Base-by-base conservation (phyloP, 2,329 filamentous ascomycete species). In the Leptographium radiaticola region DNA sequence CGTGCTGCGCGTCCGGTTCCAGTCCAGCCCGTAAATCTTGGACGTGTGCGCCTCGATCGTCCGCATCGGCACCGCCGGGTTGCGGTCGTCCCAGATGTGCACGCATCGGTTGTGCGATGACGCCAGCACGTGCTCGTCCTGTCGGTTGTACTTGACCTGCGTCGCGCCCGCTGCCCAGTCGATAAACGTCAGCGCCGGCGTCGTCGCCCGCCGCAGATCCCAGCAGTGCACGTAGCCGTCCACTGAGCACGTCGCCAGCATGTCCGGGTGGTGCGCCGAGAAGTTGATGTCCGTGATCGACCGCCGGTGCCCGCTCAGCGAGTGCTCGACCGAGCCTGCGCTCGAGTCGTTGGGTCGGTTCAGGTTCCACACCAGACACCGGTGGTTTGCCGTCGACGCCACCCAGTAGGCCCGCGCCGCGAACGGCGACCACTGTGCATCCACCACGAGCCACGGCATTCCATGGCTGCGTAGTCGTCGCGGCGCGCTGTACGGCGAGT, bases 221-320 rank as follows among this genome's bases (percentile, higher is more conserved):
- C 91, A 96, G 62, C 84, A 89, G 66, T 95, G 88, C 10, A 96
- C 87, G 63, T 89, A 95, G 51, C 89, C 93, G 67, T 96, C 90
- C 34, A 96, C 87, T 4, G 89, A 87, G 66, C 89, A 96, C 0
- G 91, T 95, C 11, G 89, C 87, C 16, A 96, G 78, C 45, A 90
- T 75, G 64, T 96, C 90, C 0, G 89, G 88, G 64, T 96, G 87
- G 61, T 95, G 88, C 6, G 90, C 89, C 0, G 89, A 95, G 67
- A 95, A 96, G 67, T 96, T 96, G 67, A 96, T 89, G 65, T 96
- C 90, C 9, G 90, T 96, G 61, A 96, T 96, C 58, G 90, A 89
- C 59, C 91, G 80, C 47, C 81, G 87, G 67, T 69, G 90, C 2
- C 84, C 89, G 62, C 94, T 86, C 15, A 96, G 75, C 13, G 89